Conservation (phyloP, 2,329 filamentous ascomycete species). For the Curvularia spicifera region DNA sequence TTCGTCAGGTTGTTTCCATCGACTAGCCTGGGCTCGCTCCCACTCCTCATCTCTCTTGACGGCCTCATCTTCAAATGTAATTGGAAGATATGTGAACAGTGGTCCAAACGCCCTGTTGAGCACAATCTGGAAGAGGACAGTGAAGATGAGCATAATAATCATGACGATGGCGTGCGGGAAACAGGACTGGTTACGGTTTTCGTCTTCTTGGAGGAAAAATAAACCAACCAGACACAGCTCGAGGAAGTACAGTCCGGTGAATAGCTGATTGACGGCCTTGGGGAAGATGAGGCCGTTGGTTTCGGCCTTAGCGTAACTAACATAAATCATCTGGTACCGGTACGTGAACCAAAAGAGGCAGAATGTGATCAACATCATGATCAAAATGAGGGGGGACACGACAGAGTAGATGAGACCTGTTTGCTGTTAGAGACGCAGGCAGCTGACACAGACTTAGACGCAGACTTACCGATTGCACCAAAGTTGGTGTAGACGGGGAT, state of each 20-base stretch:
- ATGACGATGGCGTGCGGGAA: constrained; percentile 82
- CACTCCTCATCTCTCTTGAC: constrained; percentile 91
- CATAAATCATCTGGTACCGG: constrained; percentile 95
- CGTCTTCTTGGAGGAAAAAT: constrained; percentile 78
- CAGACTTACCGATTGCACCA: constrained; percentile 75
- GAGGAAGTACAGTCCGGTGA: constrained; percentile 94
- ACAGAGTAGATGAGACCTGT: constrained; percentile 80
- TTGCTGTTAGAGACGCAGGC: constrained; percentile 11
- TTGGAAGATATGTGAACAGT: constrained; percentile 85
- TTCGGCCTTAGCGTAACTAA: constrained; percentile 86
- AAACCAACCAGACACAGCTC: constrained; percentile 87
- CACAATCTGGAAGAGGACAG: constrained; percentile 76
- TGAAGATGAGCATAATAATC: constrained; percentile 75
- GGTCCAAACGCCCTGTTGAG: constrained; percentile 85
- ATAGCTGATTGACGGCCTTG: constrained; percentile 90
- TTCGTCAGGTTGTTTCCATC: constrained; percentile 66
- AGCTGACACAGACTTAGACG: not conserved
- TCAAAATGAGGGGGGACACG: constrained; percentile 84
- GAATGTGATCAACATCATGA: constrained; percentile 95
- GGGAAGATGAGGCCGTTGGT: constrained; percentile 94
- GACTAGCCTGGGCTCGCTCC: constrained; percentile 74
- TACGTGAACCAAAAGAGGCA: constrained; percentile 91
- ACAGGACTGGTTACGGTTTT: constrained; percentile 63
- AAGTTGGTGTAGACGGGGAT: constrained; percentile 98
- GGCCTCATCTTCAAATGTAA: constrained; percentile 94